Base-by-base conservation (phyloP, 2,329 filamentous ascomycete genomes). In the Fusarium sp. region DNA sequence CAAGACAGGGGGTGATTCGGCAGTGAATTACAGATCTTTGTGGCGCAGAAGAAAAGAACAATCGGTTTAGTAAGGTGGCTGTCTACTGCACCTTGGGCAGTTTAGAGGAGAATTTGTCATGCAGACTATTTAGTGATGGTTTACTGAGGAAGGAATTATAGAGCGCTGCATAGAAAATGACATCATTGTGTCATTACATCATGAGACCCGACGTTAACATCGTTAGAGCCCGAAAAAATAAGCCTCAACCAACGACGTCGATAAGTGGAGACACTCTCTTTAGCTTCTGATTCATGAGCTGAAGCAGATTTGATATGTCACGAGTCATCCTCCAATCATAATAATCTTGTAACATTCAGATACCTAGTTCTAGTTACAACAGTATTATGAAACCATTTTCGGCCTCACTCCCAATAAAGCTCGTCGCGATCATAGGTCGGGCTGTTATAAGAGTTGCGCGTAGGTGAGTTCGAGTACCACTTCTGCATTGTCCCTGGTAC, bases 141-240 rank as follows among this genome's bases (percentile, higher is more conserved):
- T 4, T 10, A 42, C 8, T 43, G 41, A 16, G 10, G 30, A 34
- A 11, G 13, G 45, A 31, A 21, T 19, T 16, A 21, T 21, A 25
- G 30, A 34, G 7, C 13, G 18, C 21, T 8, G 12, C 16, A 5
- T 7, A 6, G 2, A 21, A 31, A 41, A 66, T 66, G 63, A 67
- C 62, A 67, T 65, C 62, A 66, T 51, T 34, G 30, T 2, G 5
- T 41, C 30, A 70, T 70, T 70, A 67, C 67, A 67, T 70, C 67
- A 69, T 46, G 31, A 41, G 23, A 44, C 6, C 18, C 39, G n/a
- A 28, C 9, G 12, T 30, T 51, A 21, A 51, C 45, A 46, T 11
- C 28, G 31, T 46, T 28, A 65, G 31, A 28, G 53, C 61, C 45
- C 34, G 46, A 28, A 28, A 28, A 28, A 65, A 31, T 58, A 65